Conservation (phyloP, 2,329 filamentous ascomycete genomes). For the Calonectria hongkongensis region DNA sequence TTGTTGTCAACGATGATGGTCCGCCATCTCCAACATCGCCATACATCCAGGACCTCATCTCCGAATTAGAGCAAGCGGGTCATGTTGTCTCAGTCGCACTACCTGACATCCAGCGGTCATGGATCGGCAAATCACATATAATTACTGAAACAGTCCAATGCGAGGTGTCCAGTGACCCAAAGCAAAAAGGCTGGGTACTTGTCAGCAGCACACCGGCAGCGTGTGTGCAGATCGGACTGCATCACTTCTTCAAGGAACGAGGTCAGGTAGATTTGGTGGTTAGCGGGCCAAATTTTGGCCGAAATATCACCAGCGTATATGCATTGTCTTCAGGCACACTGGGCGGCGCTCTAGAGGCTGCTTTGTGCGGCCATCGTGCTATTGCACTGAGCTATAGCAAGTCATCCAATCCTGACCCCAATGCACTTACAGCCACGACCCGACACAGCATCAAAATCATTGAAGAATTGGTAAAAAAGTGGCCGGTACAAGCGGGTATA, state of each 20-base stretch:
- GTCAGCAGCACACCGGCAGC: not conserved
- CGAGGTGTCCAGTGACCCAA: not conserved
- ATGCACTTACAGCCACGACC: not conserved
- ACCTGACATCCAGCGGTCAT: not conserved
- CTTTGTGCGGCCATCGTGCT: not conserved
- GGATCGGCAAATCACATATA: not conserved
- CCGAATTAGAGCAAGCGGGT: not conserved
- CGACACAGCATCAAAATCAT: not conserved
- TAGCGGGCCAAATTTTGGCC: not conserved
- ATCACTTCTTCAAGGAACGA: not conserved
- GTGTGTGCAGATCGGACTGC: not conserved
- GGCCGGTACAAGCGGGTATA: not conserved
- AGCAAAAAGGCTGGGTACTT: not conserved
- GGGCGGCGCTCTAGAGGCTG: not conserved
- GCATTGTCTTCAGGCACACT: not conserved
- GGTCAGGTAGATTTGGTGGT: not conserved
- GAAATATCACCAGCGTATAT: not conserved
- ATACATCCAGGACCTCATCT: not conserved
- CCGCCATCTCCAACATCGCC: not conserved
- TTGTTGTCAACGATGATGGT: not conserved
- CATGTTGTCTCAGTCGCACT: not conserved
- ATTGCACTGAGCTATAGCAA: not conserved
- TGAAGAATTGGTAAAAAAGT: not conserved
- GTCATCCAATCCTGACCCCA: not conserved
- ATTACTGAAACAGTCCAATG: not conserved